Evolutionary conservation across 2,329 filamentous ascomycete species (phyloP), one percentile per base, ranked within the genome.

Genomic region (Paraconiothyrium brasiliense): DNA sequence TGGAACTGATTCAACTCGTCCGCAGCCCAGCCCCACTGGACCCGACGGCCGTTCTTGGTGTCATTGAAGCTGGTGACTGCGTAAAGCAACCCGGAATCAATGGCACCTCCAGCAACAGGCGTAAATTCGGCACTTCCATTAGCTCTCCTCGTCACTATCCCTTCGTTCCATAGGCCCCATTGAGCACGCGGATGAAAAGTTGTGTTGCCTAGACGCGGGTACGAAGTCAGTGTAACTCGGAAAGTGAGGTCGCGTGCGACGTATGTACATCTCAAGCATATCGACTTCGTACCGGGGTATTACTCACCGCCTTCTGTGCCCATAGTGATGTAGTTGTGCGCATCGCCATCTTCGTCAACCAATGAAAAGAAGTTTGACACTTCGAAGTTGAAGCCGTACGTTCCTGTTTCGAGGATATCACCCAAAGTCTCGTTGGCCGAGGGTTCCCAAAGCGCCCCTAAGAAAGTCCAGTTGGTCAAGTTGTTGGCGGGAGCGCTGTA

Each of bases 321-420:
- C 74, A 81, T 81, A 56, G 81, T 77, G 30, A 77, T 72, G 62
- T 80, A 83, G 71, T 80, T 83, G 62, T 83, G 81, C 8, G 79
- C 66, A 32, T 80, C 73, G 8, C 80, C 80, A 59, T 80, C 78
- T 39, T 78, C 75, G 47, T 83, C 81, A 5, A 75, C 71, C 2
- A 83, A 69, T 16, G 78, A 78, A 71, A 82, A 83, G 73, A 83
- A 82, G 60, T 82, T 81, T 0, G 80, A 82, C 14, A 83, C 81
- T 65, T 84, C 82, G 50, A 83, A 83, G 67, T 84, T 84, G 72
- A 77, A 83, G 10, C 74, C 81, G 57, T 82, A 82, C 1, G 75
- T 77, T 22, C 81, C 81, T n/a, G 82, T 83, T 54, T 80, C 76
- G 5, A 82, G 62, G 7, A 80, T 61, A 14, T 77, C 76, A 7